Base-by-base conservation (phyloP, 108 stramenopile species). In the Mediolabrus comicus region DNA sequence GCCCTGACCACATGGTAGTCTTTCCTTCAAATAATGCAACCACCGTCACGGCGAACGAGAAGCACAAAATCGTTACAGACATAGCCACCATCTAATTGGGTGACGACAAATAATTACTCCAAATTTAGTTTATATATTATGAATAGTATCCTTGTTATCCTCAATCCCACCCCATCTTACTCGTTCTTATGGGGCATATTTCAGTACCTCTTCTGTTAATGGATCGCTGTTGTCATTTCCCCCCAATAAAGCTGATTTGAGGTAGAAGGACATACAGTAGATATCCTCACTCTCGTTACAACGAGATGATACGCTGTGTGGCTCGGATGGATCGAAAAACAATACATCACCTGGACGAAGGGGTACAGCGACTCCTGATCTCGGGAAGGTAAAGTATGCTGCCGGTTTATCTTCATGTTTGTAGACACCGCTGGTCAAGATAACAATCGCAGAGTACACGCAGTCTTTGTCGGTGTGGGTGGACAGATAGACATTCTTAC, bases 1-100 rank as follows among this genome's bases (percentile, higher is more conserved):
- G n/a, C n/a, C 81, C 80, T 9, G 32, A 46, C 83, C 83, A 89
- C 59, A 83, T 76, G 72, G 84, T 83, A n/a, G 90, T 91, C 63
- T 85, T 77, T 56, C 84, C 86, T 41, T 83, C 19, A 63, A 84
- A 84, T 16, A 82, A 41, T 19, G 75, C 81, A 3, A 72, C 64
- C 31, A 85, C 24, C 9, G 78, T 80, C 25, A 88, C 83, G 4
- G 81, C 84, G 27, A 92, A 69, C 28, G 86, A 65, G 75, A 85
- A 85, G 10, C 69, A 38, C 19, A 83, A 54, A 49, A 87, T 65
- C 7, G 65, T 49, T 4, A 75, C 36, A 8, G 83, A 85, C 24
- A 87, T 39, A 1, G 79, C 51, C n/a, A 83, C 73, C 24, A 87
- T 82, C 3, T 8, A 3, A 84, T 84, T 88, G 65, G 88, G 88